Conservation (phyloP, 2,329 filamentous ascomycete species). For the Epichloe gansuensis region DNA sequence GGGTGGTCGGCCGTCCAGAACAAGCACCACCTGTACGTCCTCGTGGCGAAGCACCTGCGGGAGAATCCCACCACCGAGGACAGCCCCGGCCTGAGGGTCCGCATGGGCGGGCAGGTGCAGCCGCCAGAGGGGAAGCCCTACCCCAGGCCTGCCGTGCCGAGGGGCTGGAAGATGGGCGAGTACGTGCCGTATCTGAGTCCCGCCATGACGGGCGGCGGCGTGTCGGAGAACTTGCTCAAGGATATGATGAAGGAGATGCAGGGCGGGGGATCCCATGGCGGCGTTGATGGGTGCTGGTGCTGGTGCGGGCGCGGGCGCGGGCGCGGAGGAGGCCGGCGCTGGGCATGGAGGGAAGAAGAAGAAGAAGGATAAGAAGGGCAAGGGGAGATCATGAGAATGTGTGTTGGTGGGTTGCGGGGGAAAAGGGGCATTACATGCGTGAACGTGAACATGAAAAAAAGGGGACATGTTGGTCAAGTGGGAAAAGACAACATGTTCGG, state of each 20-base stretch:
- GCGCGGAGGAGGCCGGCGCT: constrained; percentile 11
- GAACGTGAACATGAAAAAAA: too few relatives aligned
- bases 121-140: constrained; percentile 53
- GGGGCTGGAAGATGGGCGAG: constrained; percentile 81
- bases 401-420: background rate
- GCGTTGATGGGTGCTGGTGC: constrained; percentile 27
- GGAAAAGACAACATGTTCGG: too few relatives aligned
- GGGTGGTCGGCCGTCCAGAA: constrained; percentile 44
- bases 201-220: constrained; percentile 82
- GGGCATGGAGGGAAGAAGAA: constrained; percentile 16
- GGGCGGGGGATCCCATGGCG: constrained; percentile 32
- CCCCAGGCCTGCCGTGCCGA: constrained; percentile 61
- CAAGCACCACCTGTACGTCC: constrained; percentile 79
- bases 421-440: too few relatives aligned
- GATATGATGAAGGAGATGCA: constrained; percentile 96
- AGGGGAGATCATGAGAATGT: constrained; percentile 18
- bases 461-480: too few relatives aligned
- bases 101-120: constrained; percentile 58
- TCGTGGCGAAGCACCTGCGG: constrained; percentile 66
- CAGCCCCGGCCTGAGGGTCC: constrained; percentile 54
- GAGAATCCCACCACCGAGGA: constrained; percentile 65
- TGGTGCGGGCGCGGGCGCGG: constrained; percentile 10
- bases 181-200: constrained; percentile 80
- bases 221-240: constrained; percentile 87
- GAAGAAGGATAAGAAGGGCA: constrained; percentile 41